phyloP scores from a whole-genome alignment of 2,329 filamentous ascomycete genomes.

The Mycosphaerella arachidis region DNA sequence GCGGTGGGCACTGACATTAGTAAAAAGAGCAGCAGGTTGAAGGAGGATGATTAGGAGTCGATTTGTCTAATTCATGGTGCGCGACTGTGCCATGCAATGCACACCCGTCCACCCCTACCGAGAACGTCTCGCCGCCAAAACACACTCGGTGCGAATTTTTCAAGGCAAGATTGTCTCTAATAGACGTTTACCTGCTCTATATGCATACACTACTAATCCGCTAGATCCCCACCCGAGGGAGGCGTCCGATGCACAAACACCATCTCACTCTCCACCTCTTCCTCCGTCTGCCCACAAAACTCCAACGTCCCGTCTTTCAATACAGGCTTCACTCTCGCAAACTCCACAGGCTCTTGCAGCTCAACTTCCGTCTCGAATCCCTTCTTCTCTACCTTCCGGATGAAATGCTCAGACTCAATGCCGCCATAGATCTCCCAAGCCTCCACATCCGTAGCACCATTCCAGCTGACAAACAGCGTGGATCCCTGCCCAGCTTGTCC shows the following conservation, averaged over 20 bases:
- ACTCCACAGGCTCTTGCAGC: constrained; percentile 10
- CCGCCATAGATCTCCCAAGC: constrained; percentile 38
- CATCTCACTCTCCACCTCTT: constrained; percentile 6
- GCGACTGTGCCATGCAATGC: background rate
- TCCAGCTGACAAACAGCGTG: constrained; percentile 48
- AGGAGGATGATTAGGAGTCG: constrained; percentile 17
- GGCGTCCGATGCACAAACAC: constrained; percentile 6
- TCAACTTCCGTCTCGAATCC: constrained; percentile 21
- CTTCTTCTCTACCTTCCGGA: constrained; percentile 13
- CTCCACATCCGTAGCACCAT: constrained; percentile 43
- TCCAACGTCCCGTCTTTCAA: constrained; percentile 4
- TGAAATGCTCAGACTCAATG: constrained; percentile 8
- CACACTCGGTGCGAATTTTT: too few relatives aligned
- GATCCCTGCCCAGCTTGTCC: background rate
- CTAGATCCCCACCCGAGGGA: background rate
- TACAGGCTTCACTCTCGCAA: constrained; percentile 15
- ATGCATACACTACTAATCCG: too few relatives aligned
- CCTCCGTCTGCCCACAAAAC: constrained; percentile 9
- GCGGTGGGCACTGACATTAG: constrained; percentile 15
- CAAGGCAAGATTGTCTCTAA: too few relatives aligned
- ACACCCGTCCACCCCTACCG: background rate
- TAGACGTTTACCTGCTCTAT: too few relatives aligned
- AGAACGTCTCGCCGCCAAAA: too few relatives aligned
- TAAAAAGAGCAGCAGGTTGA: constrained; percentile 19
- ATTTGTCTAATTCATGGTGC: background rate